Conservation (phyloP, 805 yeast species). For the Allodekkera sacchari region DNA sequence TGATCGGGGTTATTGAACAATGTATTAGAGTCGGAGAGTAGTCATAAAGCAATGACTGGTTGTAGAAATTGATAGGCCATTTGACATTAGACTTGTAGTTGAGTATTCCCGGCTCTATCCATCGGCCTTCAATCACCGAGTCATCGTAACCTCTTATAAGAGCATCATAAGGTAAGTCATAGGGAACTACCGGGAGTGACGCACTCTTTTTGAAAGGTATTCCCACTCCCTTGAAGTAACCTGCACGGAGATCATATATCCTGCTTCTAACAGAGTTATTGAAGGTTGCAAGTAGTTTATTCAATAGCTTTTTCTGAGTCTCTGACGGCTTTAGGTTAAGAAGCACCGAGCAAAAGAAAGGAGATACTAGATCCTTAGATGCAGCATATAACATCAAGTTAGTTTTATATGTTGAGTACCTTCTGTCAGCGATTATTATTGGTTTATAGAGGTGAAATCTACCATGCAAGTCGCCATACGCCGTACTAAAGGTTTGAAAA, state of each 20-base stretch:
- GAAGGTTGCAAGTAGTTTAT: constrained; percentile 8
- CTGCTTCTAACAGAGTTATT: constrained; percentile 12
- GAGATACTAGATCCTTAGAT: too few species aligned
- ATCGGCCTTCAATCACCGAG: constrained; percentile 8
- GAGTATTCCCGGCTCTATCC: constrained; percentile 14
- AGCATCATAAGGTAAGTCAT: constrained; percentile 18
- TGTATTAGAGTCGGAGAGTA: constrained; percentile 11
- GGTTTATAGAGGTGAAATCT: too few species aligned
- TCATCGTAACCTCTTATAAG: constrained; percentile 15
- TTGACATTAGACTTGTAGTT: constrained; percentile 2
- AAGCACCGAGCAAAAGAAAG: constrained; percentile 11
- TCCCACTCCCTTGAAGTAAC: constrained; percentile 13
- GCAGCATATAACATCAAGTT: too few species aligned
- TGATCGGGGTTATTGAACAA: constrained; percentile 19
- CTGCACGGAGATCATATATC: constrained; percentile 11
- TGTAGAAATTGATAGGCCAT: constrained; percentile 18
- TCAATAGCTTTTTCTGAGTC: constrained; percentile 9
- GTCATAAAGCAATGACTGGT: constrained; percentile 9
- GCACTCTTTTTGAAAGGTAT: constrained; percentile 10
- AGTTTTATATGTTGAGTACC: too few species aligned
- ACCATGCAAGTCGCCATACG: too few species aligned
- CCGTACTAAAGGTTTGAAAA: too few species aligned
- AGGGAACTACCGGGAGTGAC: constrained; percentile 8
- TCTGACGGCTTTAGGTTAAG: constrained; percentile 10
- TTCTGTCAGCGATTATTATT: too few species aligned